Evolutionary conservation across 257 asterid species (phyloP).

Genomic region (Capsicum pubescens): DNA sequence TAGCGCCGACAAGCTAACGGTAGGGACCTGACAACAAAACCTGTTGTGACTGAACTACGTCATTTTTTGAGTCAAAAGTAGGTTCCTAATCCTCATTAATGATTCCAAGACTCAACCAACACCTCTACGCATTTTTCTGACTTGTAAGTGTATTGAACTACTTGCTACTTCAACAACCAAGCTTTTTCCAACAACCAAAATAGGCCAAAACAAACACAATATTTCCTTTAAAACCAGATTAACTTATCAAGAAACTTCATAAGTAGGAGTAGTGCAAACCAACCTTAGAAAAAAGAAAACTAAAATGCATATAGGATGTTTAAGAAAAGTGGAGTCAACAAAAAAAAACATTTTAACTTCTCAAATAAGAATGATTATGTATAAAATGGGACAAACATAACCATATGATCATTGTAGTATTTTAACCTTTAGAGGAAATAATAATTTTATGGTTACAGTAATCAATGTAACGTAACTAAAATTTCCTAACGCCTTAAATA

Average conservation of each 20-base stretch:
- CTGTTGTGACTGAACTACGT: too few species aligned
- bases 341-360: not conserved
- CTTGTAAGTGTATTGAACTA: too few species aligned
- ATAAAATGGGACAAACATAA: not conserved
- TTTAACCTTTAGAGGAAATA: slow-evolving; percentile 4
- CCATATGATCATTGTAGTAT: not conserved
- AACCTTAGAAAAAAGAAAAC: not conserved
- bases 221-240: not conserved
- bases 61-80: too few species aligned
- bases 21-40: too few species aligned
- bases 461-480: not conserved
- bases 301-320: slow-evolving; percentile 1
- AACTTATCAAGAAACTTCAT: not conserved
- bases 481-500: not conserved
- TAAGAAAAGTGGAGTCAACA: not conserved
- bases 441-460: slow-evolving; percentile 1
- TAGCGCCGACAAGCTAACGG: too few species aligned
- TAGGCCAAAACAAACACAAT: too few species aligned
- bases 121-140: too few species aligned
- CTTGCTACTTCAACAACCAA: too few species aligned
- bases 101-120: too few species aligned
- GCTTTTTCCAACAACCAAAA: too few species aligned
- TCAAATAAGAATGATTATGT: not conserved
- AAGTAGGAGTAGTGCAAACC: not conserved
- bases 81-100: too few species aligned